A percentile compares a stretch with the other conserved stretches of the same genome.
Evolutionary conservation across 192 early-diverging fungal genomes (phyloP).

Genomic region (Gryganskiella cystojenkinii): DNA sequence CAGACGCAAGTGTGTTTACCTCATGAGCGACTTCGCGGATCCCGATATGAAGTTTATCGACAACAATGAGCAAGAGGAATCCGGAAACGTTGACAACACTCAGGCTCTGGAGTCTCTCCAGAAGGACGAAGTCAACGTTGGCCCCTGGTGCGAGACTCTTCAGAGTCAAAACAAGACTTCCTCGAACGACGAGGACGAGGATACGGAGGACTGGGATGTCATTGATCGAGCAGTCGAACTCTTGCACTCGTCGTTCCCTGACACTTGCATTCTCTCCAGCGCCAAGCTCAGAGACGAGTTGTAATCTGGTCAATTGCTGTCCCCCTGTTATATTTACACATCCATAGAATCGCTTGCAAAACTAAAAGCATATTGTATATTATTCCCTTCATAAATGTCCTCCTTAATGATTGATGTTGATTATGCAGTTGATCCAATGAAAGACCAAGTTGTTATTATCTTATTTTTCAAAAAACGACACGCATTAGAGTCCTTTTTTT

Average conservation of each 20-base stretch:
- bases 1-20: slow-evolving; percentile 26
- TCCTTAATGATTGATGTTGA: too few relatives aligned
- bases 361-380: too few relatives aligned
- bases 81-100: not conserved
- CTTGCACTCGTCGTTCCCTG: slow-evolving; percentile 32
- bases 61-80: not conserved
- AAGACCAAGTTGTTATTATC: too few relatives aligned
- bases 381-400: too few relatives aligned
- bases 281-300: slow-evolving; percentile 20
- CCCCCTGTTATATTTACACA: too few relatives aligned
- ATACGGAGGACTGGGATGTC: slow-evolving; percentile 26
- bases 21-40: slow-evolving; percentile 44
- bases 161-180: slow-evolving; percentile 8
- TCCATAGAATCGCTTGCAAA: too few relatives aligned
- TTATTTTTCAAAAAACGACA: too few relatives aligned
- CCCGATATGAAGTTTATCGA: slow-evolving; percentile 39
- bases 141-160: slow-evolving; percentile 47
- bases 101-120: not conserved
- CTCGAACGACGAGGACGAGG: not conserved
- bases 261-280: slow-evolving; percentile 19
- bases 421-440: too few relatives aligned
- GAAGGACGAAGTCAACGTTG: slow-evolving; percentile 11
- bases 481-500: too few relatives aligned
- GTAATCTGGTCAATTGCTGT: too few relatives aligned
- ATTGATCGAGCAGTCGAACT: slow-evolving; percentile 33